Conservation (phyloP, 2,329 filamentous ascomycete genomes). For the Exophiala phaeomuriformis region DNA sequence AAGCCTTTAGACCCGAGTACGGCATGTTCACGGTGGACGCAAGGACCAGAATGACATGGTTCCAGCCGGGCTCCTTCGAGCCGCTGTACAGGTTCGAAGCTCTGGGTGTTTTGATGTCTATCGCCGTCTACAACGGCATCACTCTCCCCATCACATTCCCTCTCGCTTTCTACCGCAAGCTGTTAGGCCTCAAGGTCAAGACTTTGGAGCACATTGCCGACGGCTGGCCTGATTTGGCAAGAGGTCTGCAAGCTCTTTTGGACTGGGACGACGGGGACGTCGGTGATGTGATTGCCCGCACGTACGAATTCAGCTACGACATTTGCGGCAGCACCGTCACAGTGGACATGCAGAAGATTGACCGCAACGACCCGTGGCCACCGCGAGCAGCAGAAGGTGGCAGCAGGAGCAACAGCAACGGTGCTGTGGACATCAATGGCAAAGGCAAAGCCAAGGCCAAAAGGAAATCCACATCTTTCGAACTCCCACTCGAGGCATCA, state of each 20-base stretch:
- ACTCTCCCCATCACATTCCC: slow-evolving; percentile 88
- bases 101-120: slow-evolving; percentile 74
- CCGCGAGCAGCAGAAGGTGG: background rate
- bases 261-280: slow-evolving; percentile 76
- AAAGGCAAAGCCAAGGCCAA: slow-evolving; percentile 13
- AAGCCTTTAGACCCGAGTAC: slow-evolving; percentile 69
- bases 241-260: slow-evolving; percentile 63
- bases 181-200: slow-evolving; percentile 62
- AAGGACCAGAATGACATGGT: slow-evolving; percentile 76
- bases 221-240: slow-evolving; percentile 77
- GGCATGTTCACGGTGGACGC: slow-evolving; percentile 71
- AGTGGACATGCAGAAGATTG: slow-evolving; percentile 48
- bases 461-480: slow-evolving; percentile 23
- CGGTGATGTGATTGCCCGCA: slow-evolving; percentile 72
- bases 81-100: slow-evolving; percentile 87
- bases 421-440: no score
- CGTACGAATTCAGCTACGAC: slow-evolving; percentile 75
- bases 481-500: slow-evolving; percentile 13
- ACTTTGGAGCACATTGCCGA: slow-evolving; percentile 71
- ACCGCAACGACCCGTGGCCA: slow-evolving; percentile 26
- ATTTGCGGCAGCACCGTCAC: slow-evolving; percentile 48
- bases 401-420: background rate
- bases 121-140: slow-evolving; percentile 88
- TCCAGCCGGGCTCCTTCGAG: slow-evolving; percentile 72
- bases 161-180: slow-evolving; percentile 69